Percentiles rank a stretch among this genome's conserved stretches.
phyloP scores from a whole-genome alignment of 805 yeast species.

The Candida vartiovaarae region DNA sequence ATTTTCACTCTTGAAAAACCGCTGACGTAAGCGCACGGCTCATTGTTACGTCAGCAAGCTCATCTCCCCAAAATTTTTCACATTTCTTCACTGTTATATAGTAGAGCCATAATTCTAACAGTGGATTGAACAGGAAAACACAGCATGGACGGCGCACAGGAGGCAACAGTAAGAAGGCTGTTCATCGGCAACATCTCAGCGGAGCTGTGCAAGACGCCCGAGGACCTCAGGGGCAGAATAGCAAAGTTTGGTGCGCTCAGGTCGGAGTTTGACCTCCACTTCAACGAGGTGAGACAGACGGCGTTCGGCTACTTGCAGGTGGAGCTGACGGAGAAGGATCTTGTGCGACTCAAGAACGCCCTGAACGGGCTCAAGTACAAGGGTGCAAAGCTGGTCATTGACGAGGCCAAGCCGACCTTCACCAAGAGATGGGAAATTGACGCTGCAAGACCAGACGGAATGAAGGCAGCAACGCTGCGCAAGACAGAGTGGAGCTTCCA shows the following conservation, averaged over 20 bases:
- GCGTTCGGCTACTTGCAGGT: conserved; percentile 64
- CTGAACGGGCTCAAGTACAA: conserved; percentile 70
- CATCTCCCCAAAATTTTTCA: too few relatives aligned
- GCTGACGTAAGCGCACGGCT: too few relatives aligned
- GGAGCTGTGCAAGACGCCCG: conserved; percentile 36
- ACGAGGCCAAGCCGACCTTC: conserved; percentile 54
- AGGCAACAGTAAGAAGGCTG: conserved; percentile 28
- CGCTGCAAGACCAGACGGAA: conserved; percentile 25
- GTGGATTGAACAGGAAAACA: too few relatives aligned
- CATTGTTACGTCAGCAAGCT: too few relatives aligned
- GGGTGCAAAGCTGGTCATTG: conserved; percentile 60
- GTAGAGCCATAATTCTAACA: too few relatives aligned
- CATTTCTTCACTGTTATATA: too few relatives aligned
- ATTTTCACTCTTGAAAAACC: too few relatives aligned
- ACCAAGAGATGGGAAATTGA: conserved; percentile 41
- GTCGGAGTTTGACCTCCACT: conserved; percentile 46
- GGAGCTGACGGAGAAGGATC: conserved; percentile 38
- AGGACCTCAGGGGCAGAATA: conserved; percentile 48
- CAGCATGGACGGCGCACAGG: too few relatives aligned
- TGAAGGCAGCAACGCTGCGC: conserved; percentile 27
- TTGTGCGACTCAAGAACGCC: conserved; percentile 42
- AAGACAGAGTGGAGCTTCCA: conserved; percentile 33
- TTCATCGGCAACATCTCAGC: conserved; percentile 67
- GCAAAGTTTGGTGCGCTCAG: conserved; percentile 53
- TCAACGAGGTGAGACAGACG: conserved; percentile 32